These are phyloP conservation scores for Flaveria bidentis DNA, from an alignment of 129 eudicot genomes.

Conservation along the genomic window DNA sequence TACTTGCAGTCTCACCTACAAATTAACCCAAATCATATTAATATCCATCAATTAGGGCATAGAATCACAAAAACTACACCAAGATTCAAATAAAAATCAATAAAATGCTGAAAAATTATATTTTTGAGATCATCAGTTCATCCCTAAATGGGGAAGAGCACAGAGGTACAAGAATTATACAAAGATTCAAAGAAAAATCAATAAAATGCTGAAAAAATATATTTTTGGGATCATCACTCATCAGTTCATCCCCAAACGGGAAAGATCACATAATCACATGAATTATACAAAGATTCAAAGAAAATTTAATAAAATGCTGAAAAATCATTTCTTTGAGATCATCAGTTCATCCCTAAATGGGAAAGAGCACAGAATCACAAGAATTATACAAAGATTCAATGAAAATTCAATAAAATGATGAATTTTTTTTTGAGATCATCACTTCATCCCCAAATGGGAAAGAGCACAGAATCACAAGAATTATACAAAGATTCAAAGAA, in stretches of 20 bases:
- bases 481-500: too few relatives aligned
- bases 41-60: constrained; percentile 7
- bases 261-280: not conserved
- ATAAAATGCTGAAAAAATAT: not conserved
- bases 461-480: constrained; percentile 3
- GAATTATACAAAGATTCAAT: too few relatives aligned
- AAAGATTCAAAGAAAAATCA: too few relatives aligned
- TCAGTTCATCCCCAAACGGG: not conserved
- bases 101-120: not conserved
- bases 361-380: too few relatives aligned
- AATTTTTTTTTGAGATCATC: too few relatives aligned
- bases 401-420: too few relatives aligned
- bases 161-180: not conserved
- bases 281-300: too few relatives aligned
- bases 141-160: constrained; percentile 4
- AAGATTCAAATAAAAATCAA: too few relatives aligned
- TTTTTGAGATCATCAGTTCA: not conserved
- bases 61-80: not conserved
- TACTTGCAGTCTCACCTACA: constrained; percentile 65
- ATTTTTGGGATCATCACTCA: not conserved
- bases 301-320: not conserved
- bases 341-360: too few relatives aligned
- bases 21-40: constrained; percentile 6
- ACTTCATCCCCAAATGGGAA: too few relatives aligned
- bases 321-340: not conserved